A percentile compares a stretch with the other conserved stretches of the same genome.
These are phyloP conservation scores for Tylopilus rubrobrunneus DNA, from an alignment of 768 basidiomycete species.

Conservation along the genomic window DNA sequence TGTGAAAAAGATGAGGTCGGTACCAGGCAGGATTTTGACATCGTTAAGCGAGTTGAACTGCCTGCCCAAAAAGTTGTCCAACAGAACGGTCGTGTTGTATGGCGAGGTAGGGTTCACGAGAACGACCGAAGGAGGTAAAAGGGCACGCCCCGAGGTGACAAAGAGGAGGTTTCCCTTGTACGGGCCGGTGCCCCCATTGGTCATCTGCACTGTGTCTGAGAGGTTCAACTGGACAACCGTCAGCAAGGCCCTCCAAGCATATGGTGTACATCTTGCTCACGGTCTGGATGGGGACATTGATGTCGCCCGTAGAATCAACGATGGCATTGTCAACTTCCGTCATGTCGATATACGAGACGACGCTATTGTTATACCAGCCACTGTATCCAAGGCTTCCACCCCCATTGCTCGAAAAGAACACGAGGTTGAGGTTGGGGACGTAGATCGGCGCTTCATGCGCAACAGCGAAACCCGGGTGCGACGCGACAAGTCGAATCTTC, in stretches of 20 bases:
- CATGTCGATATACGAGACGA: conserved; percentile 59
- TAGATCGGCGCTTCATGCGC: conserved; percentile 81
- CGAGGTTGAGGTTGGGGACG: conserved; percentile 55
- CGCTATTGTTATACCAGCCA: conserved; percentile 60
- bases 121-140: conserved; percentile 56
- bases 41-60: conserved; percentile 86
- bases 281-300: conserved; percentile 50
- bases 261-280: conserved; percentile 16
- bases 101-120: conserved; percentile 64
- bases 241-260: neutral
- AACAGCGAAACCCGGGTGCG: conserved; percentile 61
- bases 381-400: conserved; percentile 65
- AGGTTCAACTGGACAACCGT: conserved; percentile 47
- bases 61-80: conserved; percentile 78
- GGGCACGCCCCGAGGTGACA: conserved; percentile 62
- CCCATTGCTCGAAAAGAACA: conserved; percentile 71
- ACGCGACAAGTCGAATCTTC: conserved; percentile 57
- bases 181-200: conserved; percentile 65
- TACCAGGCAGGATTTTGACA: conserved; percentile 65
- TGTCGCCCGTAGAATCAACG: conserved; percentile 28
- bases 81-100: conserved; percentile 61
- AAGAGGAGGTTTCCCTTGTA: conserved; percentile 57
- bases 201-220: conserved; percentile 60
- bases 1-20: conserved; percentile 71
- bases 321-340: conserved; percentile 49